Percentiles rank a stretch among this genome's conserved stretches.
These are phyloP conservation scores for Euphorbia lathyris DNA, from an alignment of 345 rosid genomes.

Conservation along the genomic window DNA sequence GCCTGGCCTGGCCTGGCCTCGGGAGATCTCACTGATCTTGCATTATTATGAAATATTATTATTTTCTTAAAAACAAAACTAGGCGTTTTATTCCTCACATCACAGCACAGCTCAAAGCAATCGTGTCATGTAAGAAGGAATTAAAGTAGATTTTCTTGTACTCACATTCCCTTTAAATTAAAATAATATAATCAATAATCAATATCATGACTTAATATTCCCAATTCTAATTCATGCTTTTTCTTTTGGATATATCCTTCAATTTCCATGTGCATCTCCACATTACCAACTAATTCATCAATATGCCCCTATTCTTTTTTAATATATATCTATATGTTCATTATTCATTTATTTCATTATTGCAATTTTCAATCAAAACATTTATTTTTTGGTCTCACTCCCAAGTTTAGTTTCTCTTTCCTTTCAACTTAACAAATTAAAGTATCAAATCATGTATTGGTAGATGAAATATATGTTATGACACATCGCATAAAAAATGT, in stretches of 20 bases:
- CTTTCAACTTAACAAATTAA: background rate
- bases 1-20: no score
- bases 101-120: constrained; percentile 6
- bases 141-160: constrained; percentile 6
- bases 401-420: background rate
- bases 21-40: no score
- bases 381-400: background rate
- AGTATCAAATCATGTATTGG: no score
- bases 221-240: background rate
- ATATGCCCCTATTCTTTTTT: background rate
- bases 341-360: background rate
- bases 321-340: background rate
- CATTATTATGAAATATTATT: no score
- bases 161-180: background rate
- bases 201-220: background rate
- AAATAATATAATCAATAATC: background rate
- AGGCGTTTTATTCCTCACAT: background rate
- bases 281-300: background rate
- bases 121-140: constrained; percentile 2
- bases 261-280: constrained; percentile 5
- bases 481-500: no score
- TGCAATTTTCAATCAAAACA: background rate
- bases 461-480: no score
- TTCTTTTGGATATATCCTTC: background rate
- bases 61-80: no score